Conservation (phyloP, 2,329 filamentous ascomycete species). For the Monascus ruber region DNA sequence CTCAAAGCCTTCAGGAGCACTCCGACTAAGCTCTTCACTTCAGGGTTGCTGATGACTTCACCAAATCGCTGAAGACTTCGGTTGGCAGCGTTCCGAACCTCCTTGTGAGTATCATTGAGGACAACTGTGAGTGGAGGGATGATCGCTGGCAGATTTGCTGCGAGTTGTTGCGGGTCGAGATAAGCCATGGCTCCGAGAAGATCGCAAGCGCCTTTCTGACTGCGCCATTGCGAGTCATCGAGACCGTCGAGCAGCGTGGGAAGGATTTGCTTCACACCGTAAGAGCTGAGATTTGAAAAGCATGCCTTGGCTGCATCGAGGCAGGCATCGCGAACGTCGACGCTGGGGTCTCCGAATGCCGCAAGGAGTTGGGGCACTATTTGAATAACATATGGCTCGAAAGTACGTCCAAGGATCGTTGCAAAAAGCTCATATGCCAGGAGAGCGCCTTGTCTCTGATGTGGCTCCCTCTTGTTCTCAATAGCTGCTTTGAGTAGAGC, state of each 20-base stretch:
- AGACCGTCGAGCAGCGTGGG: constrained; percentile 84
- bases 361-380: constrained; percentile 82
- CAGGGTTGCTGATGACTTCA: constrained; percentile 95
- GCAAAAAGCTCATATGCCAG: constrained; percentile 86
- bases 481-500: constrained; percentile 65
- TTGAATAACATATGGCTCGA: constrained; percentile 94
- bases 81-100: constrained; percentile 84
- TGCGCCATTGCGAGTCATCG: constrained; percentile 93
- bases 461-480: constrained; percentile 91
- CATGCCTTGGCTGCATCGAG: constrained; percentile 88
- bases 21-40: constrained; percentile 84
- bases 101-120: constrained; percentile 95
- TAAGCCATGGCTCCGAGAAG: constrained; percentile 97
- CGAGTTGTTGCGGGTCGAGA: constrained; percentile 87
- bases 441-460: constrained; percentile 78
- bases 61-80: constrained; percentile 95
- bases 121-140: constrained; percentile 92
- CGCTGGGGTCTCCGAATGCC: constrained; percentile 78
- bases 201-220: constrained; percentile 96
- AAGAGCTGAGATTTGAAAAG: constrained; percentile 87
- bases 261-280: constrained; percentile 87
- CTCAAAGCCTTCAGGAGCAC: constrained; percentile 92
- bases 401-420: constrained; percentile 71
- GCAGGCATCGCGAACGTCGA: constrained; percentile 85
- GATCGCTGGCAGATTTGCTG: constrained; percentile 84